phyloP scores from a whole-genome alignment of 148 eudicot species.

The Rhododendron williamsianum region DNA sequence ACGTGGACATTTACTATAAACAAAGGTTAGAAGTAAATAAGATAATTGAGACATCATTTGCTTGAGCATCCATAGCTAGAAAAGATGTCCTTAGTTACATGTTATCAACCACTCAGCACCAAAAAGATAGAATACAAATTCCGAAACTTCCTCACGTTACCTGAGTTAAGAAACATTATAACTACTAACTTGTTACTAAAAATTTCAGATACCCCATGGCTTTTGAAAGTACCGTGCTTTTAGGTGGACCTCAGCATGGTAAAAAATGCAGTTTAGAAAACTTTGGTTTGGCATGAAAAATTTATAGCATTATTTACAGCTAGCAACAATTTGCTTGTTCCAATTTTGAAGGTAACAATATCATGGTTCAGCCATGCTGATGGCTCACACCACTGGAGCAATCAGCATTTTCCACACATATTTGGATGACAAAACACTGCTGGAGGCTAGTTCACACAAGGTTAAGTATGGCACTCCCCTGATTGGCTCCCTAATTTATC shows the following conservation, averaged over 20 bases:
- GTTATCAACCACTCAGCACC: not conserved
- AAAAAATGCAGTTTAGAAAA: not conserved
- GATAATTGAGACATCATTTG: not conserved
- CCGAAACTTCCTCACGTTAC: not conserved
- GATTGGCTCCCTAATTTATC: conserved; percentile 20
- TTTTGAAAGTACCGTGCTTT: not conserved
- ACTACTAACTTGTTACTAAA: not conserved
- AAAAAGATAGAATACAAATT: not conserved
- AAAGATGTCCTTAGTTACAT: not conserved
- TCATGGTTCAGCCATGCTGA: conserved; percentile 75
- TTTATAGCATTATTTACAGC: not conserved
- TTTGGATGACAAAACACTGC: conserved; percentile 27
- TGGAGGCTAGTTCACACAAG: conserved; percentile 34
- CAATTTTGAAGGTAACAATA: conserved; percentile 23
- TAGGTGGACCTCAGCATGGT: not conserved
- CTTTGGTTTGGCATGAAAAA: not conserved
- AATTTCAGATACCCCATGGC: not conserved
- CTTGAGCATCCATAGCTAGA: not conserved
- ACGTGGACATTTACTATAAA: not conserved
- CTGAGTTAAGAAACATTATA: not conserved
- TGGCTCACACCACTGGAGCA: conserved; percentile 33
- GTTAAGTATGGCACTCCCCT: conserved; percentile 25
- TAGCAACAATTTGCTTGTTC: not conserved
- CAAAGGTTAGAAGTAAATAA: not conserved
- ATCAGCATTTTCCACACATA: conserved; percentile 31